Percentiles rank a stretch among this genome's conserved stretches.
phyloP scores from a whole-genome alignment of 495 filamentous ascomycete genomes.

The Xylaria grammica region DNA sequence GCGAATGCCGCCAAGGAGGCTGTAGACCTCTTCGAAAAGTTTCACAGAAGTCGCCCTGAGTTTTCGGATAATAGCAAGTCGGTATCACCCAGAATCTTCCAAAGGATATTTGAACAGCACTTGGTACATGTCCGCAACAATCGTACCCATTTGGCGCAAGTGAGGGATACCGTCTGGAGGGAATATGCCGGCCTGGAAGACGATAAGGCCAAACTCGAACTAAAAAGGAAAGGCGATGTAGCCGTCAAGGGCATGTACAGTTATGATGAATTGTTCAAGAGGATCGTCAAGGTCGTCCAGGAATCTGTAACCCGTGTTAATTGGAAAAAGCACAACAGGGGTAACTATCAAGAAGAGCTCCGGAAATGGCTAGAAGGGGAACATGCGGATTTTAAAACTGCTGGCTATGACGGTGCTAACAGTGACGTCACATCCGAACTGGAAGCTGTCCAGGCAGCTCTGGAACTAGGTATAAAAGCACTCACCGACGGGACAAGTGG shows the following conservation, averaged over 20 bases:
- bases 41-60: neutral
- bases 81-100: constrained; percentile 2
- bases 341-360: neutral
- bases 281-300: neutral
- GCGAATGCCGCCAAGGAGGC: neutral
- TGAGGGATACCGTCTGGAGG: neutral
- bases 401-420: neutral
- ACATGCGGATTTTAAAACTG: neutral
- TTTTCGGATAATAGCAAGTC: neutral
- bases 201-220: neutral
- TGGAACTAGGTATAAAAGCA: neutral
- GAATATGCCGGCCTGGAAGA: neutral
- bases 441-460: neutral
- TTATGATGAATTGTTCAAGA: neutral
- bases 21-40: neutral
- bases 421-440: neutral
- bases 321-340: constrained; percentile 3
- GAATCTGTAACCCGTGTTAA: neutral
- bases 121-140: neutral
- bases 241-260: neutral
- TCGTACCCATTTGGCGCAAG: neutral
- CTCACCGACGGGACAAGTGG: neutral
- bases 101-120: constrained; percentile 4
- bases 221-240: neutral
- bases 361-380: neutral